These are phyloP conservation scores for Penicillium verhagenii DNA, from an alignment of 495 filamentous ascomycete genomes.

Conservation along the genomic window DNA sequence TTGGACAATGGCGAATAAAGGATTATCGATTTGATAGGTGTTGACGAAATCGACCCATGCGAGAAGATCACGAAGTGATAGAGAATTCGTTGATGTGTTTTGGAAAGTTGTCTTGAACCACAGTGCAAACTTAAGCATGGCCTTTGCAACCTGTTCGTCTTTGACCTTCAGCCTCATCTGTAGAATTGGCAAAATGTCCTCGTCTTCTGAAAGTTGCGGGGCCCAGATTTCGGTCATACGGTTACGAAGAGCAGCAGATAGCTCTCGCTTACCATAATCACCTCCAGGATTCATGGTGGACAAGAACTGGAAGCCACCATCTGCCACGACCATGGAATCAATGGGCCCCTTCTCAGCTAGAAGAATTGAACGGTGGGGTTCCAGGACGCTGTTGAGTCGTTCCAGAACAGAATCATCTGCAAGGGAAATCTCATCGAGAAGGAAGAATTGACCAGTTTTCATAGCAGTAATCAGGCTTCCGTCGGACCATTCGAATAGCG, in stretches of 20 bases:
- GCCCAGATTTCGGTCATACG: constrained; percentile 99
- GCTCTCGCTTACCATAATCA: constrained; percentile 95
- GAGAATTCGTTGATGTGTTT: constrained; percentile 63
- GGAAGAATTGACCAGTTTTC: constrained; percentile 83
- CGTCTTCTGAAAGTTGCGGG: constrained; percentile 69
- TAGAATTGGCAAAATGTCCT: constrained; percentile 87
- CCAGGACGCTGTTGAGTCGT: constrained; percentile 95
- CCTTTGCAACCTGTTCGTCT: constrained; percentile 32
- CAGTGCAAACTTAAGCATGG: constrained; percentile 81
- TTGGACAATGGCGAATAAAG: constrained; percentile 64
- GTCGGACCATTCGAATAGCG: constrained; percentile 95
- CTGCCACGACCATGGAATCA: constrained; percentile 72
- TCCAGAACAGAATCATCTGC: constrained; percentile 98
- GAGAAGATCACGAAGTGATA: constrained; percentile 88
- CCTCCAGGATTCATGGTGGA: constrained; percentile 99
- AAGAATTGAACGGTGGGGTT: constrained; percentile 79
- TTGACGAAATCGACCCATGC: constrained; percentile 96
- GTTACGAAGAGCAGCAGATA: constrained; percentile 92
- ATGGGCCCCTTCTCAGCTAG: constrained; percentile 90
- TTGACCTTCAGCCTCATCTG: constrained; percentile 68
- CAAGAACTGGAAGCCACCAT: constrained; percentile 89
- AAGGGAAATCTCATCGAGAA: constrained; percentile 96
- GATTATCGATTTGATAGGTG: constrained; percentile 47
- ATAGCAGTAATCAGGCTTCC: constrained; percentile 94
- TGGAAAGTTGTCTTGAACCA: constrained; percentile 87